A percentile compares a stretch with the other conserved stretches of the same genome.
Evolutionary conservation across 164 flowering plant species (phyloP).

Genomic region (Stephania cephalantha): DNA sequence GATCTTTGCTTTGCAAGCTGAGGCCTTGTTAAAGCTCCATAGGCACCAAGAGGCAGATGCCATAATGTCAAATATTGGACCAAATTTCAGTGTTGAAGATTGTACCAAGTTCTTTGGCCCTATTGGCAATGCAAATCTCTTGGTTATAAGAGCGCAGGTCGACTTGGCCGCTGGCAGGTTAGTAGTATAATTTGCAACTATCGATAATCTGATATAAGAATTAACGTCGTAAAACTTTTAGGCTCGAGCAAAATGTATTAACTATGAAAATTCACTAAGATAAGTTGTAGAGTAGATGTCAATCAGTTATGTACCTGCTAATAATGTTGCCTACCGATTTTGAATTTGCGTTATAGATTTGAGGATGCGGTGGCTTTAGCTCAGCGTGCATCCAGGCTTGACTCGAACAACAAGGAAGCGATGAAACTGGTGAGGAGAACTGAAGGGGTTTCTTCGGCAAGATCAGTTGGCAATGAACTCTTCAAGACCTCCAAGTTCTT

Average conservation of each 20-base stretch:
- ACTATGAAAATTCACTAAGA: not conserved
- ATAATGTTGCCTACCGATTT: not conserved
- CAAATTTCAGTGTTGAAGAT: conserved; percentile 32
- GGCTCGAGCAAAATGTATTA: not conserved
- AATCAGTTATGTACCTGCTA: not conserved
- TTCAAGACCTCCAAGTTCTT: conserved; percentile 54
- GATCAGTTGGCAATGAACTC: conserved; percentile 59
- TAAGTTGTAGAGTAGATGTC: not conserved
- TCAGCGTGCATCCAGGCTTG: conserved; percentile 46
- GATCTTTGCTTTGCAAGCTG: conserved; percentile 66
- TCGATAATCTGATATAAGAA: not conserved
- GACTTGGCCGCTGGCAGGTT: conserved; percentile 76
- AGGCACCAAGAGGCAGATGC: conserved; percentile 66
- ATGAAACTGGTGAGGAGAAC: conserved; percentile 30
- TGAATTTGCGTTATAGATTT: conserved; percentile 34
- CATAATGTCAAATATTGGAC: conserved; percentile 28
- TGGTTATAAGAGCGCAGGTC: conserved; percentile 47
- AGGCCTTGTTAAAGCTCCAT: conserved; percentile 67
- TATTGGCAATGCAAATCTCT: conserved; percentile 22
- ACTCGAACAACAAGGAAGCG: conserved; percentile 49
- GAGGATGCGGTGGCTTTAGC: conserved; percentile 63
- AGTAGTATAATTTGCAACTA: conserved; percentile 4
- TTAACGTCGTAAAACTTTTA: not conserved
- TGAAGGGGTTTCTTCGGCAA: conserved; percentile 41
- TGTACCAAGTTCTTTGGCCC: conserved; percentile 49